Evolutionary conservation across 2,329 filamentous ascomycete genomes (phyloP), one percentile per base, ranked within the genome.

Genomic region (Fusarium beomiforme): DNA sequence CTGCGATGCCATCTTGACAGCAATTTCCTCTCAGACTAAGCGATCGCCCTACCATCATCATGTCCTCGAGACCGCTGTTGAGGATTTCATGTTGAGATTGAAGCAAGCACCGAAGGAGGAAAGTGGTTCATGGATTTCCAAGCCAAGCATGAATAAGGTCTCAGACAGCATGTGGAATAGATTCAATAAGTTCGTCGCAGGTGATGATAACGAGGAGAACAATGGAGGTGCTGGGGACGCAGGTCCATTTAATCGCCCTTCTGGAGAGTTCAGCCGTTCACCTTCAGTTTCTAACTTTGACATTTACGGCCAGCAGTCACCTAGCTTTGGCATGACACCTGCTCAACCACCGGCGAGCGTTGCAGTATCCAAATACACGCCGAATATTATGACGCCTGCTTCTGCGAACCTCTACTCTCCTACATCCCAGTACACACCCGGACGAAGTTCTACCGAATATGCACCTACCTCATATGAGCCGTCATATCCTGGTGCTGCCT

Each of bases 111-210:
- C 95, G 16, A 93, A 92, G 77, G 94, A 96, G 72, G 90, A 89
- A 59, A 91, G 90, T 10, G 91, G 89, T 23, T 95, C 94, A 4
- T 97, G 95, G 93, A 96, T 99, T 56, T 92, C 94, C 2, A 97
- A 96, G 80, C 94, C 95, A 10, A 98, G 90, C 80, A 97, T 98
- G 88, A 95, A 97, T 80, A 97, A 97, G 81, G 94, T 98, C 1
- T 96, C 95, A 4, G 94, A 92, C 67, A 94, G 92, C 36, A 90
- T 98, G 78, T 95, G 94, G 88, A 94, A 91, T 71, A 94, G 92
- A 64, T 98, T 99, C 82, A 98, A 95, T 82, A 98, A 94, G 77
- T 99, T 99, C 78, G 94, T 99, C 67, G 91, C 93, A 55, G 97
- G 96, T 17, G 95, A 98, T 65, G 95, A 98, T 59, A 89, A 89